Evolutionary conservation across 371 early-diverging fungal genomes (phyloP).

Genomic region (Apophysomyces sp.): DNA sequence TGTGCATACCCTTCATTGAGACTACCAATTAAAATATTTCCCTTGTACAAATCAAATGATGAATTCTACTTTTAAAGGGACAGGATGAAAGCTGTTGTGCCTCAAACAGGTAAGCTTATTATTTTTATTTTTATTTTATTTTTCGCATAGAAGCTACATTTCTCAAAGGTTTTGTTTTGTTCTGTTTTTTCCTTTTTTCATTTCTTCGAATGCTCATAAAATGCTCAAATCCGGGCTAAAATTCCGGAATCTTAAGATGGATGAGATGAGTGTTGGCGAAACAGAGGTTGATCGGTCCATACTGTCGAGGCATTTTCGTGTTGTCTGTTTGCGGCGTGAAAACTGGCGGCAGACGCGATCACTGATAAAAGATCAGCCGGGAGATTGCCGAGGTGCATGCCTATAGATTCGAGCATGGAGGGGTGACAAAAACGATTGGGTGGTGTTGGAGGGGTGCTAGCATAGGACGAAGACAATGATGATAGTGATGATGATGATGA

Average conservation of each 20-base stretch:
- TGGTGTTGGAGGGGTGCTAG: neutral
- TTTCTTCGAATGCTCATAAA: neutral
- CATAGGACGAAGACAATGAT: neutral
- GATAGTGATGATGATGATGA: neutral
- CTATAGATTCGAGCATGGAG: constrained; percentile 18
- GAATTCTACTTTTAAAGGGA: no score
- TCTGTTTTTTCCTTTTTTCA: neutral
- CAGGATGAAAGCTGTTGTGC: no score
- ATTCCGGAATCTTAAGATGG: neutral
- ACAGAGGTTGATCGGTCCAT: neutral
- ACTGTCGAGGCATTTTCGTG: neutral
- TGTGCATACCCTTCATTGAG: no score
- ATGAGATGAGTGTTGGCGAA: neutral
- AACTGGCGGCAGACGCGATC: constrained; percentile 22
- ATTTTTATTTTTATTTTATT: no score
- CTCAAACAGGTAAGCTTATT: no score
- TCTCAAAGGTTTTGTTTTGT: no score
- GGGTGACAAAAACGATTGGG: neutral
- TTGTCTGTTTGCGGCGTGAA: constrained; percentile 20
- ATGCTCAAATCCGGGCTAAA: no score
- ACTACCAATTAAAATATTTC: no score
- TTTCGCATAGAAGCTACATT: no score
- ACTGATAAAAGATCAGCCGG: constrained; percentile 22
- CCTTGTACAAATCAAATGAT: no score
- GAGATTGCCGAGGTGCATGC: constrained; percentile 17